Evolutionary conservation across 2,329 filamentous ascomycete genomes (phyloP).

Genomic region (Alternaria tenuissima): DNA sequence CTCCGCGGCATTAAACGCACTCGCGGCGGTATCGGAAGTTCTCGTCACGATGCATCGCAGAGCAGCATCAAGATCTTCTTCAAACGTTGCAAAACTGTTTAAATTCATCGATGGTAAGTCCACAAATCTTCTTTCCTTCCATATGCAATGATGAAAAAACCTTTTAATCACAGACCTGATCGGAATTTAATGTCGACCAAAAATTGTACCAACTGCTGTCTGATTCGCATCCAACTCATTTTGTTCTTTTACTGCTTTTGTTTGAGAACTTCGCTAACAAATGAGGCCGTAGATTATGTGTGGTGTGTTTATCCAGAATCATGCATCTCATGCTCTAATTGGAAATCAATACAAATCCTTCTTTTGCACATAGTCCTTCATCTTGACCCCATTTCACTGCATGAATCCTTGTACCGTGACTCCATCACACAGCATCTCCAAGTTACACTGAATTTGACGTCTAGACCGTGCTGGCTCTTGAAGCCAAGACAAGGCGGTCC

Average conservation of each 20-base stretch:
- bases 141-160: constrained; percentile 62
- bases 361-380: not conserved
- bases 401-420: constrained; percentile 1
- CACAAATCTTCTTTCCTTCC: constrained; percentile 13
- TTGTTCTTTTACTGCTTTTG: not conserved
- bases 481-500: not conserved
- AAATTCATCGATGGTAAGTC: constrained; percentile 37
- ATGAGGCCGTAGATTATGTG: constrained; percentile 1
- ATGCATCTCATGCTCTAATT: not conserved
- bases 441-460: not conserved
- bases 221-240: constrained; percentile 56
- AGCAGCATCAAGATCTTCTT: constrained; percentile 82
- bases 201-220: constrained; percentile 84
- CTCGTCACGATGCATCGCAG: constrained; percentile 77
- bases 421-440: not conserved
- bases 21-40: constrained; percentile 81
- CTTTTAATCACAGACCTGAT: constrained; percentile 83
- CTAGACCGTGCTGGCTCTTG: not conserved
- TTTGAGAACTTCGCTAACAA: constrained; percentile 16
- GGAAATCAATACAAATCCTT: constrained; percentile 7
- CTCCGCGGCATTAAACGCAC: constrained; percentile 79
- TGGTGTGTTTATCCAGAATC: not conserved
- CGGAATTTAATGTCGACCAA: constrained; percentile 75
- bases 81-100: constrained; percentile 62
- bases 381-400: too few relatives aligned